These are phyloP conservation scores for Taxawa tesnikishii DNA, from an alignment of 2,329 filamentous ascomycete species.

Conservation along the genomic window DNA sequence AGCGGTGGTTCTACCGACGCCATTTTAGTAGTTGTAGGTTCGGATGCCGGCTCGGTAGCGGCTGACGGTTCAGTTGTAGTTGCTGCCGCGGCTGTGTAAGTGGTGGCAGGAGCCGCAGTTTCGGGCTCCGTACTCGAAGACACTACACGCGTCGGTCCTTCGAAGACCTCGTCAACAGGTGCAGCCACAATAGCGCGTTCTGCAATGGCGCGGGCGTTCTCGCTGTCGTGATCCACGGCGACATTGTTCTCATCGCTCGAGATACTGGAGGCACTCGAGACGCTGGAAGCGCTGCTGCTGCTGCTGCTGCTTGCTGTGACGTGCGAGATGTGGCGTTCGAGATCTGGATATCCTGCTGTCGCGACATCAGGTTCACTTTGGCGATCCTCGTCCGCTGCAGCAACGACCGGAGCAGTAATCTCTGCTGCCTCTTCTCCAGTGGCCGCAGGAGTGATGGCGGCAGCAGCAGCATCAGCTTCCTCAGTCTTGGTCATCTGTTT, in stretches of 20 bases:
- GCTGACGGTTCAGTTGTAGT: no score
- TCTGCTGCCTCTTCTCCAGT: not conserved
- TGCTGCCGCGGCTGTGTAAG: no score
- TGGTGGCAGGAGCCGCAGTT: no score
- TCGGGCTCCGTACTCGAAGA: no score
- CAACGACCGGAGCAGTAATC: not conserved
- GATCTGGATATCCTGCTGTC: no score
- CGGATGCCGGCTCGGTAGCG: no score
- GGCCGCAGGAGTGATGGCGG: constrained; percentile 6
- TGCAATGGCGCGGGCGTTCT: not conserved
- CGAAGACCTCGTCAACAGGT: no score
- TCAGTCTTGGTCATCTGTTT: constrained; percentile 20
- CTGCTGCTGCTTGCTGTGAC: constrained; percentile 13
- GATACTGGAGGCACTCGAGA: constrained; percentile 8
- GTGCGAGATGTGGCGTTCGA: constrained; percentile 19
- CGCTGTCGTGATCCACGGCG: not conserved
- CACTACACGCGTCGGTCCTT: no score
- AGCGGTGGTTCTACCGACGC: no score
- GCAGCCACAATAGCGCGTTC: constrained; percentile 6
- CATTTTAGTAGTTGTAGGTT: no score
- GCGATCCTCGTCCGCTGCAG: not conserved
- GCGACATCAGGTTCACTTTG: constrained; percentile 1
- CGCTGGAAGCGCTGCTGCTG: constrained; percentile 3
- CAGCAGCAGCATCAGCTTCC: constrained; percentile 7
- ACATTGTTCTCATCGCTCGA: not conserved